Percentiles rank a stretch among this genome's conserved stretches.
Conservation (phyloP, 2,329 filamentous ascomycete genomes). For the Moelleriella libera region DNA sequence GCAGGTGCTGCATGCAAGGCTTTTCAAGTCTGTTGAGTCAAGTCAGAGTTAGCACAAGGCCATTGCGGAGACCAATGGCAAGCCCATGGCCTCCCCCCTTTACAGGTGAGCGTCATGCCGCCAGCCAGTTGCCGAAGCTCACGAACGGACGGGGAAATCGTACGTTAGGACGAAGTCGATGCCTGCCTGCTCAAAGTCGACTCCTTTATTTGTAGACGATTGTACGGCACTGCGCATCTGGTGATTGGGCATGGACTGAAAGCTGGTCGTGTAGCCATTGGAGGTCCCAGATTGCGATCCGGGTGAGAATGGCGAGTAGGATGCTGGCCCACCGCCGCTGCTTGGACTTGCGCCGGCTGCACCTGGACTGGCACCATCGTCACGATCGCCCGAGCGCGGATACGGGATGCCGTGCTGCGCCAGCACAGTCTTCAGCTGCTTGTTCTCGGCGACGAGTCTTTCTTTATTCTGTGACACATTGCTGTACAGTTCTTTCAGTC, state of each 20-base stretch:
- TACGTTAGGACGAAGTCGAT: conserved; percentile 90
- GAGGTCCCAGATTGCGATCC: conserved; percentile 27
- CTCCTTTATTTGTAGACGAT: conserved; percentile 19
- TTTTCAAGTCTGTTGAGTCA: conserved; percentile 57
- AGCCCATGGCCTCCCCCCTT: conserved; percentile 2
- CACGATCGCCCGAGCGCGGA: conserved; percentile 13
- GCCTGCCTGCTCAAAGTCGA: conserved; percentile 70
- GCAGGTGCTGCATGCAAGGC: conserved; percentile 85
- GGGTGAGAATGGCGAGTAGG: conserved; percentile 27
- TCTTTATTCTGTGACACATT: conserved; percentile 64
- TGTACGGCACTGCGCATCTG: conserved; percentile 15
- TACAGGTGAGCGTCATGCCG: too few relatives aligned
- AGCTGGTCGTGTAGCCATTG: conserved; percentile 13
- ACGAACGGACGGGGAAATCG: conserved; percentile 28
- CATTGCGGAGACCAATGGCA: too few relatives aligned
- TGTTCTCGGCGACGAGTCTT: conserved; percentile 64
- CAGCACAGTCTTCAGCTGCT: conserved; percentile 48
- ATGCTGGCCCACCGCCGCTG: conserved; percentile 35
- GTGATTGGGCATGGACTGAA: conserved; percentile 14
- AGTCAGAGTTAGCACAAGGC: conserved; percentile 24
- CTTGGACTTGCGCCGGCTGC: conserved; percentile 42
- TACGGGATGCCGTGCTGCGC: conserved; percentile 35
- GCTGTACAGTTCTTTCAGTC: conserved; percentile 74
- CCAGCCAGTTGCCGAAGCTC: too few relatives aligned
- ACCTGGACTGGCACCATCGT: conserved; percentile 30